These are phyloP conservation scores for Colletotrichum siamense DNA, from an alignment of 2,329 filamentous ascomycete genomes.

Conservation along the genomic window DNA sequence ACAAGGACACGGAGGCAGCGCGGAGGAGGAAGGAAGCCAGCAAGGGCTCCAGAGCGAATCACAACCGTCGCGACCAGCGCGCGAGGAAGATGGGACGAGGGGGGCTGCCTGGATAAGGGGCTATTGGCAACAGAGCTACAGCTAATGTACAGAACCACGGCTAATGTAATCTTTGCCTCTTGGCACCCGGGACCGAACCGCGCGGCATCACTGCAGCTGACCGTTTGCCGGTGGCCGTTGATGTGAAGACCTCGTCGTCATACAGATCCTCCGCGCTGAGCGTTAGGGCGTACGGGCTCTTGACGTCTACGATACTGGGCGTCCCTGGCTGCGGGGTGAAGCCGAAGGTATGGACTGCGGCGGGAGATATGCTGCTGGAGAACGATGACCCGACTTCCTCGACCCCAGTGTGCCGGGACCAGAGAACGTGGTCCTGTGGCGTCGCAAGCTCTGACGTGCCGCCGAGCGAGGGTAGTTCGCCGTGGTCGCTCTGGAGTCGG, in stretches of 20 bases:
- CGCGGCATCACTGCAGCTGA: slow-evolving; percentile 17
- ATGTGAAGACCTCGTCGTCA: slow-evolving; percentile 19
- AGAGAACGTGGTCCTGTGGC: slow-evolving; percentile 38
- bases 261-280: slow-evolving; percentile 40
- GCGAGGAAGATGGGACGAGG: slow-evolving; percentile 69
- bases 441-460: slow-evolving; percentile 47
- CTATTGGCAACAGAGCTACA: not conserved
- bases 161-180: slow-evolving; percentile 30
- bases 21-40: slow-evolving; percentile 81
- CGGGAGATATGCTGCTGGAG: slow-evolving; percentile 31
- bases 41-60: slow-evolving; percentile 83
- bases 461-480: slow-evolving; percentile 41
- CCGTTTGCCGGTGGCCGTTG: not conserved
- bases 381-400: slow-evolving; percentile 41
- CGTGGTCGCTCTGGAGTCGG: slow-evolving; percentile 38
- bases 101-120: slow-evolving; percentile 37
- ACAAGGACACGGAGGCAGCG: slow-evolving; percentile 74
- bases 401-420: slow-evolving; percentile 35
- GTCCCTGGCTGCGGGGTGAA: slow-evolving; percentile 32
- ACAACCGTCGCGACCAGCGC: slow-evolving; percentile 78
- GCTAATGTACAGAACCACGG: slow-evolving; percentile 9
- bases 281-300: slow-evolving; percentile 43
- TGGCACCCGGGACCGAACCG: slow-evolving; percentile 25
- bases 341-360: slow-evolving; percentile 28
- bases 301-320: slow-evolving; percentile 36